These are phyloP conservation scores for Colletotrichum navitas DNA, from an alignment of 2,329 filamentous ascomycete genomes.

Conservation along the genomic window DNA sequence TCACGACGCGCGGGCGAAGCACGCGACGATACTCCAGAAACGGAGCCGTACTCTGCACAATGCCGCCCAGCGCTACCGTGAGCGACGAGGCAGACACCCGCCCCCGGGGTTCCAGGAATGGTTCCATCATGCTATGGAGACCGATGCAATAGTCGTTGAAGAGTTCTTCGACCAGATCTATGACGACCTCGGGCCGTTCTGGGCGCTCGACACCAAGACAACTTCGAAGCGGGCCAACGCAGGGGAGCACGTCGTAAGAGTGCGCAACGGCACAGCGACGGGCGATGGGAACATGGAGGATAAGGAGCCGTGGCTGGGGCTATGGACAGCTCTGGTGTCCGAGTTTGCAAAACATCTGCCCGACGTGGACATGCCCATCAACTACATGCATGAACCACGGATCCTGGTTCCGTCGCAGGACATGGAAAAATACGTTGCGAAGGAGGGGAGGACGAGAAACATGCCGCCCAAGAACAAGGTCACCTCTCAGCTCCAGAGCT, in stretches of 20 bases:
- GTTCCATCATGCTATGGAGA: slow-evolving; percentile 66
- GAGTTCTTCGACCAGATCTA: slow-evolving; percentile 75
- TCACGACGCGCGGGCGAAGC: slow-evolving; percentile 57
- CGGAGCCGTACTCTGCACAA: slow-evolving; percentile 63
- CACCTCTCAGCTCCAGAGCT: slow-evolving; percentile 58
- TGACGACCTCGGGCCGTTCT: slow-evolving; percentile 72
- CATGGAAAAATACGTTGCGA: slow-evolving; percentile 63
- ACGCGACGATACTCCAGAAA: slow-evolving; percentile 56
- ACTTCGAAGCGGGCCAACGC: slow-evolving; percentile 55
- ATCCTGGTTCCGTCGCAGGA: slow-evolving; percentile 71
- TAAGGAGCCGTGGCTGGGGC: slow-evolving; percentile 59
- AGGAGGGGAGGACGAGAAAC: slow-evolving; percentile 59
- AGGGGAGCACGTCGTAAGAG: slow-evolving; percentile 61
- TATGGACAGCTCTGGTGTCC: slow-evolving; percentile 63
- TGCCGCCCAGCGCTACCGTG: slow-evolving; percentile 68
- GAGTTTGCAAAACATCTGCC: slow-evolving; percentile 68
- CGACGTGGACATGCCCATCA: slow-evolving; percentile 76
- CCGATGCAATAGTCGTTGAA: slow-evolving; percentile 69
- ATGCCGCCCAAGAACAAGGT: slow-evolving; percentile 59
- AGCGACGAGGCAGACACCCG: slow-evolving; percentile 69
- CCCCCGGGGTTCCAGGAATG: slow-evolving; percentile 74
- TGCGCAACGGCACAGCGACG: slow-evolving; percentile 59
- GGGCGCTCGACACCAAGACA: slow-evolving; percentile 63
- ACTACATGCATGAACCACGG: slow-evolving; percentile 73
- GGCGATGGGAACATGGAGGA: slow-evolving; percentile 55